Evolutionary conservation across 139 green algal species (phyloP).

Genomic region (Mesostigma viride): DNA sequence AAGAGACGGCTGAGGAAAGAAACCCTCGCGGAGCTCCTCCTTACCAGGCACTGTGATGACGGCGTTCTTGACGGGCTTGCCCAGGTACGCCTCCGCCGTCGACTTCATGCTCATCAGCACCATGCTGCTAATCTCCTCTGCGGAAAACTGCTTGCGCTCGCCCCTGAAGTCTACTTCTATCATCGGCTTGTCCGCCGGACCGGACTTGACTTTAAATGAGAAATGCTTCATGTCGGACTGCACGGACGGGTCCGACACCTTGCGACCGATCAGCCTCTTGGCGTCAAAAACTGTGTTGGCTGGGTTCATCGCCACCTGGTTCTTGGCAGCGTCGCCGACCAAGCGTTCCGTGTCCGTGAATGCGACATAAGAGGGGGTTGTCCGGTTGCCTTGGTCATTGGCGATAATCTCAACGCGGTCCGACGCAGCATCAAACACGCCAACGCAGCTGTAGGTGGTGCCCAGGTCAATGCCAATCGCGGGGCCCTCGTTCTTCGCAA

Average conservation of each 20-base stretch:
- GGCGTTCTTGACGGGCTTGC: slow-evolving; percentile 74
- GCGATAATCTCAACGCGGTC: slow-evolving; percentile 56
- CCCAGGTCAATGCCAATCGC: slow-evolving; percentile 30
- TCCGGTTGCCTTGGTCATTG: slow-evolving; percentile 71
- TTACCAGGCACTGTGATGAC: slow-evolving; percentile 90
- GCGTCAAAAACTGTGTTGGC: slow-evolving; percentile 95
- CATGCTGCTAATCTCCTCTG: slow-evolving; percentile 94
- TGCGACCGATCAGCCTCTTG: slow-evolving; percentile 92
- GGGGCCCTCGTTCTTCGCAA: slow-evolving; percentile 17
- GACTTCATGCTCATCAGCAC: slow-evolving; percentile 97
- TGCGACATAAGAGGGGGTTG: slow-evolving; percentile 86
- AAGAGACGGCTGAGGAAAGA: too few relatives aligned
- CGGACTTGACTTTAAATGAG: slow-evolving; percentile 60
- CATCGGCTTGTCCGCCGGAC: slow-evolving; percentile 73
- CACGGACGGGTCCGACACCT: slow-evolving; percentile 66
- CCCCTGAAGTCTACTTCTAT: slow-evolving; percentile 88
- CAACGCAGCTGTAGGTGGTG: slow-evolving; percentile 56
- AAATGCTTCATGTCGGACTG: slow-evolving; percentile 88
- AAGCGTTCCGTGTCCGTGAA: slow-evolving; percentile 96
- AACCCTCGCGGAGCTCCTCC: too few relatives aligned
- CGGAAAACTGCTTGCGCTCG: slow-evolving; percentile 73
- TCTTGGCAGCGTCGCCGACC: slow-evolving; percentile 81
- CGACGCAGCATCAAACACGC: slow-evolving; percentile 90
- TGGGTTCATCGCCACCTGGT: slow-evolving; percentile 88
- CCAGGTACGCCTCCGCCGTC: slow-evolving; percentile 64